Conservation (phyloP, 306 rosid species). For the Dicorynia guianensis region DNA sequence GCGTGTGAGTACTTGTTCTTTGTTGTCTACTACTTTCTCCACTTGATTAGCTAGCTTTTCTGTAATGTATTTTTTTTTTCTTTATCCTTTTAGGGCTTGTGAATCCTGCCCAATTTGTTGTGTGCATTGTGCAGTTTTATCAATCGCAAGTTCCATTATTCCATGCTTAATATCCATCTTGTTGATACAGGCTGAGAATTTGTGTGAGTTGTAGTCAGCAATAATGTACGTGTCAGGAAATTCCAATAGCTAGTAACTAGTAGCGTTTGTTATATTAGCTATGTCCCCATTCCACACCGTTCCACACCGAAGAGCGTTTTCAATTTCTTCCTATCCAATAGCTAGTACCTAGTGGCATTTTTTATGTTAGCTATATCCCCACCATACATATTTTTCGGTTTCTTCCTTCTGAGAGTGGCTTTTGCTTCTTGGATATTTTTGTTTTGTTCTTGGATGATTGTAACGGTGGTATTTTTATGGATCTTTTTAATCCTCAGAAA, state of each 20-base stretch:
- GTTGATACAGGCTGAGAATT: not conserved
- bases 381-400: not conserved
- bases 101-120: conserved; percentile 14
- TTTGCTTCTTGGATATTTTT: not conserved
- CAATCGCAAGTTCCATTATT: not conserved
- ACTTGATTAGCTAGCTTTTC: conserved; percentile 1
- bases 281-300: too few species aligned
- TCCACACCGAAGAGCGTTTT: too few species aligned
- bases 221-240: not conserved
- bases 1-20: conserved; percentile 75
- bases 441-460: not conserved
- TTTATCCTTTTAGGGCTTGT: not conserved
- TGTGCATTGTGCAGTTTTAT: not conserved
- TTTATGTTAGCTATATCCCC: not conserved
- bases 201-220: not conserved
- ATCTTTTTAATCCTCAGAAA: not conserved
- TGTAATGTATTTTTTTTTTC: not conserved
- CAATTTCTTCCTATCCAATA: too few species aligned
- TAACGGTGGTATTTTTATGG: not conserved
- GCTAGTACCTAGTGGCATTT: not conserved
- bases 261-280: not conserved
- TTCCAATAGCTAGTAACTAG: not conserved
- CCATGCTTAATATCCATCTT: not conserved
- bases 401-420: not conserved
- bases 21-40: conserved; percentile 9